Evolutionary conservation across 345 rosid species (phyloP).

Genomic region (Brassica napus): DNA sequence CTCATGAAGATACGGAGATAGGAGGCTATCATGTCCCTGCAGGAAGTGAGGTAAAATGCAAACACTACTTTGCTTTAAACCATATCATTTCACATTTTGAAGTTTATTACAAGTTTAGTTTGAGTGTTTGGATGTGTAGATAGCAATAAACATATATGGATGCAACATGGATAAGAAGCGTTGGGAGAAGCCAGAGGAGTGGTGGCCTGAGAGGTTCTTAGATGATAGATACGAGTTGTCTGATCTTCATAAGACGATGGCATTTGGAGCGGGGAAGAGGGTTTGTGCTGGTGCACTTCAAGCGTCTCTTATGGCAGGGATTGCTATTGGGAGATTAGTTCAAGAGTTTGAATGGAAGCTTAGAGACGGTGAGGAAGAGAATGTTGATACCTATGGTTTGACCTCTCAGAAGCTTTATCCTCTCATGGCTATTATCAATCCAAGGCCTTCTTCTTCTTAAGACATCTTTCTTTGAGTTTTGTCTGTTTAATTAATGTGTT

Average conservation of each 20-base stretch:
- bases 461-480: not conserved
- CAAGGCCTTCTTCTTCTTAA: constrained; percentile 44
- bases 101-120: not conserved
- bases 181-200: constrained; percentile 71
- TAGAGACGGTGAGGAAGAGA: constrained; percentile 62
- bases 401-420: constrained; percentile 80
- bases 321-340: constrained; percentile 67
- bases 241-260: constrained; percentile 86
- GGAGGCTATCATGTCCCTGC: constrained; percentile 65
- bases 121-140: constrained; percentile 48
- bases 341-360: constrained; percentile 83
- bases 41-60: constrained; percentile 47
- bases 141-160: constrained; percentile 82
- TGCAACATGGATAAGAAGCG: constrained; percentile 83
- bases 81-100: not conserved
- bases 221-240: constrained; percentile 50
- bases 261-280: constrained; percentile 85
- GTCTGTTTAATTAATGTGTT: not conserved
- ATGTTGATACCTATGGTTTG: constrained; percentile 63
- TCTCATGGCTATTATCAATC: constrained; percentile 54
- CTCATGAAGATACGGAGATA: constrained; percentile 70
- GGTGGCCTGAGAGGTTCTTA: constrained; percentile 78
- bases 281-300: constrained; percentile 77
- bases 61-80: not conserved
- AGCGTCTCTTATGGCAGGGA: constrained; percentile 58